These are phyloP conservation scores for Camellia japonica DNA, from an alignment of 148 eudicot genomes.

Conservation along the genomic window DNA sequence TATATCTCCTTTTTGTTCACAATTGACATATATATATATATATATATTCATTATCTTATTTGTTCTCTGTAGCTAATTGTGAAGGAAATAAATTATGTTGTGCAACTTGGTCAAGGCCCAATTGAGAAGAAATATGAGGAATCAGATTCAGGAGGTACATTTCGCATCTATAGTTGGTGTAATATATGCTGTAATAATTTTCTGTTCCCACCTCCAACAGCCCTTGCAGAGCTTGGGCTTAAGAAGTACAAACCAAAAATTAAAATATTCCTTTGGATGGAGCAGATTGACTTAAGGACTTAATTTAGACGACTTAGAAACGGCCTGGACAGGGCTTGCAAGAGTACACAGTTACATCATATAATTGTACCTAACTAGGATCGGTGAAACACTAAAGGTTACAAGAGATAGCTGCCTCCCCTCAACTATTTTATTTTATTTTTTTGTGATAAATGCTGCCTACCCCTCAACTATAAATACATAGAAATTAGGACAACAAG, in stretches of 20 bases:
- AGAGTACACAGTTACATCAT: not conserved
- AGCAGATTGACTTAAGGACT: not conserved
- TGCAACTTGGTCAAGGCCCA: slow-evolving; percentile 27
- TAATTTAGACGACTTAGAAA: not conserved
- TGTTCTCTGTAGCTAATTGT: slow-evolving; percentile 42
- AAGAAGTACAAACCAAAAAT: not conserved
- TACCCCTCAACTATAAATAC: too few species aligned
- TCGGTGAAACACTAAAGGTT: too few species aligned
- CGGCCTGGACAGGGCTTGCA: not conserved
- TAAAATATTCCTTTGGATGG: not conserved
- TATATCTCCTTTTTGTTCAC: not conserved
- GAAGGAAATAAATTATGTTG: slow-evolving; percentile 56
- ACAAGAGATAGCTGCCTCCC: too few species aligned
- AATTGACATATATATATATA: not conserved
- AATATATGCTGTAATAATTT: not conserved
- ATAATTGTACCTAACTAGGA: too few species aligned
- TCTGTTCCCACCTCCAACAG: not conserved
- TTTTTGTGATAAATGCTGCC: too few species aligned
- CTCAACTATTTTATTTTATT: too few species aligned
- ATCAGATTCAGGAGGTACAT: slow-evolving; percentile 29
- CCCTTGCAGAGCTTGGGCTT: not conserved
- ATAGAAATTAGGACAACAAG: too few species aligned
- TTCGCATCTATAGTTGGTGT: slow-evolving; percentile 13
- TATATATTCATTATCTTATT: not conserved
- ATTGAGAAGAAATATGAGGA: slow-evolving; percentile 12